These are phyloP conservation scores for Geotrichum aggregatum DNA, from an alignment of 1,139 yeast species.

Conservation along the genomic window DNA sequence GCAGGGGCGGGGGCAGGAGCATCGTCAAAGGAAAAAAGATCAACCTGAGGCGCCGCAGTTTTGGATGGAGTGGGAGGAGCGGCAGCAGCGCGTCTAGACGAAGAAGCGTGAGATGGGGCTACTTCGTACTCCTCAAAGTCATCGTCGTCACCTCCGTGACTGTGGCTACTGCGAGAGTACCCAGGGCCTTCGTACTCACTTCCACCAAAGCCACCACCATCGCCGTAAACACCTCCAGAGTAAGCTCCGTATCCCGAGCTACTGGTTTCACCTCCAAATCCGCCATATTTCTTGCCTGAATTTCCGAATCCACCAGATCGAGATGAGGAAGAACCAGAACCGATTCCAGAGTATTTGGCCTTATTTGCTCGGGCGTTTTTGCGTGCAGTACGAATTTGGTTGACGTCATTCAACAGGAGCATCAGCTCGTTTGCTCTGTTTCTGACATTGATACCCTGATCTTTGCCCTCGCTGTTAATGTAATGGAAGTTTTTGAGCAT, in stretches of 20 bases:
- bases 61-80: conserved; percentile 28
- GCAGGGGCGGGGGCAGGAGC: conserved; percentile 25
- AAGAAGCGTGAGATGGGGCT: conserved; percentile 16
- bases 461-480: conserved; percentile 89
- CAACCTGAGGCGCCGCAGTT: conserved; percentile 36
- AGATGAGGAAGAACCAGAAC: conserved; percentile 26
- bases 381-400: conserved; percentile 72
- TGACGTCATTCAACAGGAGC: conserved; percentile 70
- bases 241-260: conserved; percentile 40
- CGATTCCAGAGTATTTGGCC: conserved; percentile 49
- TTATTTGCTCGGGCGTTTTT: conserved; percentile 80
- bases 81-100: conserved; percentile 20
- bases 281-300: conserved; percentile 40
- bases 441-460: conserved; percentile 93
- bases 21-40: conserved; percentile 50
- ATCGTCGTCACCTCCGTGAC: conserved; percentile 16
- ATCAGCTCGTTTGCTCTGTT: conserved; percentile 79
- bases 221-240: conserved; percentile 64
- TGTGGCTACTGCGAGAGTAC: conserved; percentile 30
- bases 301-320: conserved; percentile 42
- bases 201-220: conserved; percentile 68
- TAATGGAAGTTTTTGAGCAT: conserved; percentile 93
- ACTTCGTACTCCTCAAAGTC: conserved; percentile 71
- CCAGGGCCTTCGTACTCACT: conserved; percentile 38
- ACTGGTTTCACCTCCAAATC: conserved; percentile 37